Evolutionary conservation across 345 rosid species (phyloP).

Genomic region (Iberis pinnata): DNA sequence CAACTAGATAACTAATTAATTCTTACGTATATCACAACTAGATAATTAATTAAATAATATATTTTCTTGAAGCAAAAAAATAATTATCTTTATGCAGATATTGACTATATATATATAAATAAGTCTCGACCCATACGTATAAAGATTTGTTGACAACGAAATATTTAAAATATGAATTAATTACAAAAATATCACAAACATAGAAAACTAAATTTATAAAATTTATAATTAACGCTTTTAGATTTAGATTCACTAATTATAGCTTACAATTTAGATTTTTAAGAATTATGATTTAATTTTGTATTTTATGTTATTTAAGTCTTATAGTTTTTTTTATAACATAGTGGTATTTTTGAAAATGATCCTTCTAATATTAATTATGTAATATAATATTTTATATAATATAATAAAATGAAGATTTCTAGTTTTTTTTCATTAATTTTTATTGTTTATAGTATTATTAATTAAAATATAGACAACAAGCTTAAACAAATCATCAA

Average conservation of each 20-base stretch:
- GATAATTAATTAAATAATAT: background rate
- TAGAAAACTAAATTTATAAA: too few relatives aligned
- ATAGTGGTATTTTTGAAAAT: too few relatives aligned
- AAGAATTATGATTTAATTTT: too few relatives aligned
- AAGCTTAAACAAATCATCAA: background rate
- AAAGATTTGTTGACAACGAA: background rate
- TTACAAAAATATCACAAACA: too few relatives aligned
- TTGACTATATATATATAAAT: background rate
- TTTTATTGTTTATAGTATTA: too few relatives aligned
- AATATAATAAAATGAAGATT: background rate
- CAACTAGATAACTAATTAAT: background rate
- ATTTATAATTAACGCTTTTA: too few relatives aligned
- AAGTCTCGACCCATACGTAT: slow-evolving; percentile 1
- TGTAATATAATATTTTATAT: background rate
- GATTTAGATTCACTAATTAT: too few relatives aligned
- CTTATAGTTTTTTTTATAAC: too few relatives aligned
- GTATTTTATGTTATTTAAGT: too few relatives aligned
- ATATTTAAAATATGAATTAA: background rate
- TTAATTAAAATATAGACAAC: background rate
- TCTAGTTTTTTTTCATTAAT: too few relatives aligned
- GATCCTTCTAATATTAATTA: background rate
- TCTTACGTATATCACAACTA: slow-evolving; percentile 15
- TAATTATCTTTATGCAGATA: slow-evolving; percentile 6
- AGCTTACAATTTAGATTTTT: too few relatives aligned
- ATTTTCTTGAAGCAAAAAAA: too few relatives aligned